A percentile compares a stretch with the other conserved stretches of the same genome.
Evolutionary conservation across 164 flowering plant genomes (phyloP).

Genomic region (Nymphaea colorata): DNA sequence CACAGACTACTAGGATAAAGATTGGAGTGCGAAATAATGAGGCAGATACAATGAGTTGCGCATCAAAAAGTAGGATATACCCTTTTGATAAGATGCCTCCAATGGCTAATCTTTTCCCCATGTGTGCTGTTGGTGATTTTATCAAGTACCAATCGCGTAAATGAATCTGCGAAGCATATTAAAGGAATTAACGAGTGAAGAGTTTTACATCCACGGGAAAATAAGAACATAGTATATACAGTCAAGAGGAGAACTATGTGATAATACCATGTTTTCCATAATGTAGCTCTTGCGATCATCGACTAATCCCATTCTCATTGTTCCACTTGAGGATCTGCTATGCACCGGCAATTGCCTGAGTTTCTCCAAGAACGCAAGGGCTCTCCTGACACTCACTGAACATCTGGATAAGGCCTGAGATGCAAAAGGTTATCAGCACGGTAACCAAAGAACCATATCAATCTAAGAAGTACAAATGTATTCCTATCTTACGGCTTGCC

Average conservation of each 20-base stretch:
- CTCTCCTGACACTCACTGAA: no score
- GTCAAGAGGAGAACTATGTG: not conserved
- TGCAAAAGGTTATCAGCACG: no score
- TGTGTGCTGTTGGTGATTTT: not conserved
- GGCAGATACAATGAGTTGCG: not conserved
- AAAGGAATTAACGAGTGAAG: not conserved
- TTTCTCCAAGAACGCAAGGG: no score
- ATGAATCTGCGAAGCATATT: not conserved
- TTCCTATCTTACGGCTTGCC: no score
- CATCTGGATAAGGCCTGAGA: no score
- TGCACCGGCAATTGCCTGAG: no score
- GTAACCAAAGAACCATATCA: no score
- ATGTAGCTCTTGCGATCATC: not conserved
- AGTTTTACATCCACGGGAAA: not conserved
- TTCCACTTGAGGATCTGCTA: no score
- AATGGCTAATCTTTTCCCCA: not conserved
- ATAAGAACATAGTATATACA: not conserved
- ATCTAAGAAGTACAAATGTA: no score
- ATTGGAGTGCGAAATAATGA: no score
- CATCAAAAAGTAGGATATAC: not conserved
- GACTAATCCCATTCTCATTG: no score
- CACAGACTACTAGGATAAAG: not conserved
- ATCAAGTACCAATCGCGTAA: not conserved
- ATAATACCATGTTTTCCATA: not conserved
- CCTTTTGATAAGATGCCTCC: not conserved